Percentiles rank a stretch among this genome's conserved stretches.
Conservation (phyloP, 2,329 filamentous ascomycete genomes). For the Trichoderma gracile region DNA sequence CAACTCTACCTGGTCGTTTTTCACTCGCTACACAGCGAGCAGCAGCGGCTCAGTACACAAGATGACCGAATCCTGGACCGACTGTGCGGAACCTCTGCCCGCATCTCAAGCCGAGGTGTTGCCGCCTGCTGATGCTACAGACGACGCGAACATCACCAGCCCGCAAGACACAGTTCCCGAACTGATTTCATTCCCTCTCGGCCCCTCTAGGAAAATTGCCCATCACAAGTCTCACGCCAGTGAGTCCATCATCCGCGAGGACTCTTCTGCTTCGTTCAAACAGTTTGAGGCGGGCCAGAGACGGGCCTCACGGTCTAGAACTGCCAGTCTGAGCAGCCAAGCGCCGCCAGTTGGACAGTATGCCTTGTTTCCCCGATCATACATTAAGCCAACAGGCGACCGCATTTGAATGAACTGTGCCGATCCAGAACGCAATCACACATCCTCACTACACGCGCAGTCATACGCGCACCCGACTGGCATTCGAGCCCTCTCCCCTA, state of each 20-base stretch:
- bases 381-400: constrained; percentile 37
- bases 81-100: constrained; percentile 38
- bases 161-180: constrained; percentile 40
- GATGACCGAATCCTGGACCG: constrained; percentile 36
- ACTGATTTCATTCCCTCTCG: constrained; percentile 36
- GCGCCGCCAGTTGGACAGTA: constrained; percentile 50
- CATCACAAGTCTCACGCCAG: constrained; percentile 43
- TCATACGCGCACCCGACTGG: neutral
- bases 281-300: constrained; percentile 24
- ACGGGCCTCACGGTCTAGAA: constrained; percentile 47
- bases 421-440: neutral
- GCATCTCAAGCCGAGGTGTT: constrained; percentile 32
- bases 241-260: constrained; percentile 40
- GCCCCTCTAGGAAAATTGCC: constrained; percentile 31
- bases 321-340: constrained; percentile 48
- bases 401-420: constrained; percentile 33
- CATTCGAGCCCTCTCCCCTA: neutral
- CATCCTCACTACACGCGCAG: neutral
- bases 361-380: constrained; percentile 47
- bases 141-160: constrained; percentile 30
- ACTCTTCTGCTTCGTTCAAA: constrained; percentile 27
- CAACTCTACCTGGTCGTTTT: constrained; percentile 54
- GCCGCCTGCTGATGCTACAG: constrained; percentile 23
- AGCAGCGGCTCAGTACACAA: constrained; percentile 52
- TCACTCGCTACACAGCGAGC: constrained; percentile 57